Base-by-base conservation (phyloP, 305 asterid species). In the Lippia alba region DNA sequence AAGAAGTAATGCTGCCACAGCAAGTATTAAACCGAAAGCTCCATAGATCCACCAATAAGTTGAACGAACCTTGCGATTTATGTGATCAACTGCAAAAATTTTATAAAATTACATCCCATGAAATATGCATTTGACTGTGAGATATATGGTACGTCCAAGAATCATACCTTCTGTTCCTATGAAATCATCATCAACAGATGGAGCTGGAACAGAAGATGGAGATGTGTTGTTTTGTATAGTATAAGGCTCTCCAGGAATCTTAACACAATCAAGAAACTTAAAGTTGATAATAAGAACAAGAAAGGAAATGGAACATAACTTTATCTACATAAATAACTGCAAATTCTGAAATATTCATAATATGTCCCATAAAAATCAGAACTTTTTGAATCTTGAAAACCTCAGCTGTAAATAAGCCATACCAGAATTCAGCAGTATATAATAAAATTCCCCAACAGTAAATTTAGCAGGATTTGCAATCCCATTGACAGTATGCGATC, bases 371-470 rank as follows among this genome's bases (percentile, higher is more conserved):
- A 24, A 24, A 24, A 24, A 24, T 24, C 30, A 24, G 3, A 24
- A 24, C 30, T 24, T 24, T 24, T 24, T 48, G 3, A 11, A 48
- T 4, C 17, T 3, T 14, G n/a, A 4, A 17, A 48, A 48, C 54
- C 17, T 12, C n/a, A 40, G 80, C 59, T 33, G 20, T 64, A 4
- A 36, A 16, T 32, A 55, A 72, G 48, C 3, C 74, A 46, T 88
- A 91, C 99, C 99, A 56, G 96, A 87, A 86, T 88, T 91, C 78
- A 91, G 60, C 0, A 96, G 98, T 67, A 91, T 84, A 53, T 85
- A 90, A 71, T 88, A 94, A 62, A 94, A 89, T 66, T 80, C 86
- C 34, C 99, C 92, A 66, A 79, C 87, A 54, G 97, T 90, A 24
- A 94, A 82, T 88, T 90, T 94, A 83, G 88, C 96, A 65, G 98